A percentile compares a stretch with the other conserved stretches of the same genome.
Evolutionary conservation across 176 grass and related monocot species (phyloP).

Genomic region (Oryza longistaminata): DNA sequence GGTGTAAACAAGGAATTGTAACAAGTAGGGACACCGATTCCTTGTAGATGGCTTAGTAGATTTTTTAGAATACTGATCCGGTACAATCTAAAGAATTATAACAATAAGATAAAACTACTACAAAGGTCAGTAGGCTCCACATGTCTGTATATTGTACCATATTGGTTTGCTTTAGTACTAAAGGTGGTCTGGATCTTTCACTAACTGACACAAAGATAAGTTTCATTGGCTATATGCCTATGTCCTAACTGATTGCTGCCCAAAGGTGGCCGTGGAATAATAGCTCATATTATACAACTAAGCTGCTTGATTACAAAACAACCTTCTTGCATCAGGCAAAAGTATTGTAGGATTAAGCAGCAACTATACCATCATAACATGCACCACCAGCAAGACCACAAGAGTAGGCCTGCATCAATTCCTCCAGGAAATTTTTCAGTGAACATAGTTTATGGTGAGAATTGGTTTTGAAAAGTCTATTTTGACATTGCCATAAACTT

Average conservation of each 20-base stretch:
- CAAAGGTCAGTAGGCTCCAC: not conserved
- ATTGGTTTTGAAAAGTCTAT: conserved; percentile 7
- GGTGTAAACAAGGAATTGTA: not conserved
- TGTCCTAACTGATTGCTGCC: not conserved
- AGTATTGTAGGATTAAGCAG: conserved; percentile 15
- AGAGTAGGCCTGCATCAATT: not conserved
- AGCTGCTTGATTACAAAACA: conserved; percentile 1
- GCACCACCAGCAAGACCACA: not conserved
- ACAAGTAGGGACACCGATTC: not conserved
- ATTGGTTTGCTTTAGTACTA: not conserved
- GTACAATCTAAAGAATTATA: not conserved
- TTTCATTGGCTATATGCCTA: not conserved
- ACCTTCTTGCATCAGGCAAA: not conserved
- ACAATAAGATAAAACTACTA: not conserved
- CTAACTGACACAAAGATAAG: not conserved
- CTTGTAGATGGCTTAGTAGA: not conserved
- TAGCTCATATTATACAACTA: not conserved
- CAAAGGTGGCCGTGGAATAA: not conserved
- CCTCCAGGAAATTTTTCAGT: not conserved
- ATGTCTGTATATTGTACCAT: not conserved
- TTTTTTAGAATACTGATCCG: not conserved
- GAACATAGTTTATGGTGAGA: not conserved
- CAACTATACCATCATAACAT: not conserved
- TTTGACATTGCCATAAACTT: not conserved
- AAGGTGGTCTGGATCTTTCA: not conserved